Evolutionary conservation across 1,284 basidiomycete species (phyloP).

Genomic region (Pseudozyma sp.): DNA sequence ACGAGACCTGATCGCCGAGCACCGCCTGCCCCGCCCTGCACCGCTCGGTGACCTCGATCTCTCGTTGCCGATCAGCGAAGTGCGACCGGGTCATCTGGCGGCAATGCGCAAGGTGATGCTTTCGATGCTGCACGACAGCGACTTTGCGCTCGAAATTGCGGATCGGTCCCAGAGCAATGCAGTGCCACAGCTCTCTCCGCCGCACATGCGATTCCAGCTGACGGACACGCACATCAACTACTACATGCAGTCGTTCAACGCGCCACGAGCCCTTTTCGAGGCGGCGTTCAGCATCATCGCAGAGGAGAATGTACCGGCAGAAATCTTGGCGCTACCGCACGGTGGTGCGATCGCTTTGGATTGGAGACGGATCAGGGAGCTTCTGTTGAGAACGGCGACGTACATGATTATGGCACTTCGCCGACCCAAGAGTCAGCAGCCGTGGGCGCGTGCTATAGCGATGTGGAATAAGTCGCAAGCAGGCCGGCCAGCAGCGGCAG

Average conservation of each 20-base stretch:
- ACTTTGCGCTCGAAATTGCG: constrained; percentile 26
- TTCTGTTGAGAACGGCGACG: constrained; percentile 31
- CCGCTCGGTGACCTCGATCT: constrained; percentile 28
- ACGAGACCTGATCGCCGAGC: constrained; percentile 34
- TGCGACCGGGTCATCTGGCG: constrained; percentile 34
- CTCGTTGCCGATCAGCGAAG: constrained; percentile 11
- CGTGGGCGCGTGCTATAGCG: constrained; percentile 29
- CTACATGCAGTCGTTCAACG: constrained; percentile 31
- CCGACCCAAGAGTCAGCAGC: constrained; percentile 26
- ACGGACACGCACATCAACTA: constrained; percentile 46
- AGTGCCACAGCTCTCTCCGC: constrained; percentile 23
- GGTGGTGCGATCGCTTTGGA: constrained; percentile 43
- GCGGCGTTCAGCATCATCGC: constrained; percentile 36
- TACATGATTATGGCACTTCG: constrained; percentile 43
- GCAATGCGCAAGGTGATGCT: constrained; percentile 38
- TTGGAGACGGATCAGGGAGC: constrained; percentile 30
- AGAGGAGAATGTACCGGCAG: constrained; percentile 29
- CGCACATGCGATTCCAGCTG: constrained; percentile 40
- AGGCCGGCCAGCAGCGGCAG: constrained; percentile 7
- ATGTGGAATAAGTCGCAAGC: constrained; percentile 17
- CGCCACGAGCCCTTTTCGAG: constrained; percentile 27
- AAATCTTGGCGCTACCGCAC: constrained; percentile 38
- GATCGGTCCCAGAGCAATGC: constrained; percentile 9
- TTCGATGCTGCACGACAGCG: constrained; percentile 25
- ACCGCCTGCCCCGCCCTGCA: constrained; percentile 16